These are phyloP conservation scores for Claviceps paspali DNA, from an alignment of 2,329 filamentous ascomycete genomes.

Conservation along the genomic window DNA sequence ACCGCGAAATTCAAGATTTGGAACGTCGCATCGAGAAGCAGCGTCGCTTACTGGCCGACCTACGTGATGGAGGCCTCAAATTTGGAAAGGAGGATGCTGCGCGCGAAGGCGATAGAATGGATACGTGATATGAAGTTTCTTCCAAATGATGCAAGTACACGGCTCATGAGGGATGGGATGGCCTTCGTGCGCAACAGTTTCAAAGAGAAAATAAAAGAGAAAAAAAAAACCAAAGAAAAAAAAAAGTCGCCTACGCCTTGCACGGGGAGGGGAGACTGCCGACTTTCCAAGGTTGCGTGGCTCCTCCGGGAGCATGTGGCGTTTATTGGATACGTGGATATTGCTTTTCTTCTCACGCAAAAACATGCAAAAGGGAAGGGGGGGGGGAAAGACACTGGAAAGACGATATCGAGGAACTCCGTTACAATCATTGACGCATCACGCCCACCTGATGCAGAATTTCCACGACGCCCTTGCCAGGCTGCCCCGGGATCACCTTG, in stretches of 20 bases:
- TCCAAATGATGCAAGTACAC: neutral
- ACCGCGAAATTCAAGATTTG: constrained; percentile 51
- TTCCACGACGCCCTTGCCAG: constrained; percentile 46
- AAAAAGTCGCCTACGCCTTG: too few relatives aligned
- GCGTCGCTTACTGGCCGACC: constrained; percentile 36
- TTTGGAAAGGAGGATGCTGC: constrained; percentile 16
- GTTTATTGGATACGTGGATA: neutral
- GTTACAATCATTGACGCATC: constrained; percentile 2
- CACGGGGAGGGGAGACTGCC: too few relatives aligned
- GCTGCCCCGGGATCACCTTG: constrained; percentile 47
- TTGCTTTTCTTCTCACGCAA: neutral
- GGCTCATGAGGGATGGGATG: neutral
- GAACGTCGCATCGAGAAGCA: constrained; percentile 49
- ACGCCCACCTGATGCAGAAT: constrained; percentile 42
- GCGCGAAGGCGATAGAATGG: constrained; percentile 23
- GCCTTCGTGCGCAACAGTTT: too few relatives aligned
- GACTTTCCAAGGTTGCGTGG: neutral
- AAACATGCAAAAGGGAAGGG: neutral
- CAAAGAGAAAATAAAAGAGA: too few relatives aligned
- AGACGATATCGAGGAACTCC: neutral
- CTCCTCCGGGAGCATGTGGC: neutral
- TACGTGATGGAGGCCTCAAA: constrained; percentile 32
- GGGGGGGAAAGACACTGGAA: too few relatives aligned
- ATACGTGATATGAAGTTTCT: constrained; percentile 16
- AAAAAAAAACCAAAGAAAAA: too few relatives aligned